Evolutionary conservation across 805 yeast species (phyloP).

Genomic region (Lachancea sp.): DNA sequence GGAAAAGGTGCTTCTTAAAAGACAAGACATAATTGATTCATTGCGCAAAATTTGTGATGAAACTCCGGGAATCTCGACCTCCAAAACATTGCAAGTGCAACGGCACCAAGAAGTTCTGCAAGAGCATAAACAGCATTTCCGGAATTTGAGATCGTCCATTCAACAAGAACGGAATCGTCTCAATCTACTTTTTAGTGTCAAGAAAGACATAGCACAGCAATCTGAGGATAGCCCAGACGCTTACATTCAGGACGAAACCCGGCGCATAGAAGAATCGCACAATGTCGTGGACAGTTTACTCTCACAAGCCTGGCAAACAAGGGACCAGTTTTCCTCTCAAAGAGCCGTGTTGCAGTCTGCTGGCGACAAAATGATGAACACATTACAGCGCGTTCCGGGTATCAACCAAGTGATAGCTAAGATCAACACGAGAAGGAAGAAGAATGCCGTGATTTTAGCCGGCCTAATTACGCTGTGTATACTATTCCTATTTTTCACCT

Average conservation of each 20-base stretch:
- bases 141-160: constrained; percentile 50
- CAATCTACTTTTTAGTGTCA: constrained; percentile 68
- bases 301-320: constrained; percentile 79
- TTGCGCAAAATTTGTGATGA: constrained; percentile 51
- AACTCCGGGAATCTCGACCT: constrained; percentile 53
- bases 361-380: constrained; percentile 52
- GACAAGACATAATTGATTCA: constrained; percentile 49
- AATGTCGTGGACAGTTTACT: constrained; percentile 71
- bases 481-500: constrained; percentile 52
- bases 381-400: constrained; percentile 75
- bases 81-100: constrained; percentile 72
- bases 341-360: constrained; percentile 57
- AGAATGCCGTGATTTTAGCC: constrained; percentile 83
- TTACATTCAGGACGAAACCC: constrained; percentile 72
- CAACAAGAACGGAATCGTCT: constrained; percentile 70
- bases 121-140: constrained; percentile 62
- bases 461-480: constrained; percentile 66
- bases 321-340: constrained; percentile 78
- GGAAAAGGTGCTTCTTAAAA: constrained; percentile 45
- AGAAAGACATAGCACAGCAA: constrained; percentile 71
- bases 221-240: constrained; percentile 50
- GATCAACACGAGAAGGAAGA: constrained; percentile 81
- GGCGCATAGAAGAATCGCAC: constrained; percentile 66
- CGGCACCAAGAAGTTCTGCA: constrained; percentile 72
- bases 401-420: constrained; percentile 64